Evolutionary conservation across 805 yeast species (phyloP), one percentile per base, ranked within the genome.

Genomic region (Kuraishia floccosa): DNA sequence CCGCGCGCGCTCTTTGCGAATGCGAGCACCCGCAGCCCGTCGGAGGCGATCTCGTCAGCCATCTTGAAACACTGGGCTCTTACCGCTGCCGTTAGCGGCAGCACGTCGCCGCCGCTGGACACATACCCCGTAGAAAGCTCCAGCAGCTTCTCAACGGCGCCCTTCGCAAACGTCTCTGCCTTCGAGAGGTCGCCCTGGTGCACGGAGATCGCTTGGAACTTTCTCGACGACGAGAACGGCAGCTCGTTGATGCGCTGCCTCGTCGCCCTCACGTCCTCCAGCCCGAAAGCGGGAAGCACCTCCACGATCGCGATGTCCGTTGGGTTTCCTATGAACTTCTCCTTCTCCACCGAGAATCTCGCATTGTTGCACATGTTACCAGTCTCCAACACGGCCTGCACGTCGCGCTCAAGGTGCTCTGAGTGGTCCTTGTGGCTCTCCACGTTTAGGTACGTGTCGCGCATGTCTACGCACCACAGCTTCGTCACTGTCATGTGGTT

Each of bases 281-380:
- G 47, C 3, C 78, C 82, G 54, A 86, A 85, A 35, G 68, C 70
- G 4, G 72, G 59, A 34, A 86, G 60, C 21, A 74, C 71, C 52
- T 84, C 95, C 34, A 86, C 62, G 26, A 91, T 61, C 0, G 98
- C 97, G 42, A 87, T 75, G 57, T 91, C 98, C 10, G 95, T 85
- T 24, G 98, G 94, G 53, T 89, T 91, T 17, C 98, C 98, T 28
- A 82, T 71, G 46, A 58, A 79, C 47, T 71, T 76, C 35, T 72
- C 80, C 47, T 67, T 71, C 44, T 81, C 93, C 26, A 56, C 57
- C 1, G 87, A 78, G 41, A 58, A 81, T 37, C 71, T 66, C 10
- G 86, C 72, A 48, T 82, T 82, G 57, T 82, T 82, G 59, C 91
- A 82, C 29, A 80, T 50, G 42, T 72, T 76, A 13, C 87, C 89